These are phyloP conservation scores for Salvia rosmarinus DNA, from an alignment of 257 asterid genomes.

Conservation along the genomic window DNA sequence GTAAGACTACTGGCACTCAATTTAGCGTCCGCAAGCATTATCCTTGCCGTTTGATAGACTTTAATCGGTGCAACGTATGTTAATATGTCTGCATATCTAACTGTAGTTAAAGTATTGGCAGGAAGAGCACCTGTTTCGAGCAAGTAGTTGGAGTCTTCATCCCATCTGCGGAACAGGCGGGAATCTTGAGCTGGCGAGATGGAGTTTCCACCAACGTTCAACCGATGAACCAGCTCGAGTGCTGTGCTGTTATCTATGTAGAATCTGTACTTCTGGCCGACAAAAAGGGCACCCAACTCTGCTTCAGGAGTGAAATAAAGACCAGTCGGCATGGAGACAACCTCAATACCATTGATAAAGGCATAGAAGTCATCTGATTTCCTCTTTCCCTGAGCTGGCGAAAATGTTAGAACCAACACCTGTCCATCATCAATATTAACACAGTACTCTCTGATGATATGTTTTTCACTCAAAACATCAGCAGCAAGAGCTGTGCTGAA, in stretches of 20 bases:
- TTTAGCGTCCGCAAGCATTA: constrained; percentile 31
- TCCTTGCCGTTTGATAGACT: constrained; percentile 55
- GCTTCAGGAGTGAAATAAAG: constrained; percentile 53
- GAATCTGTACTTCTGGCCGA: constrained; percentile 51
- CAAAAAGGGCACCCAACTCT: constrained; percentile 44
- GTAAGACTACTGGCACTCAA: constrained; percentile 33
- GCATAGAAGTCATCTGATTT: constrained; percentile 45
- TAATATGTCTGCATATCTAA: constrained; percentile 25
- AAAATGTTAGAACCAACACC: constrained; percentile 38
- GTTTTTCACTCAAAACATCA: constrained; percentile 30
- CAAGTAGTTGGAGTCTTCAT: constrained; percentile 50
- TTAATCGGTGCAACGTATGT: constrained; percentile 45
- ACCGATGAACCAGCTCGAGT: constrained; percentile 61
- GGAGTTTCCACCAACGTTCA: constrained; percentile 60
- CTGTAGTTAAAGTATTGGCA: constrained; percentile 36
- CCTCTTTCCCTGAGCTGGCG: constrained; percentile 35
- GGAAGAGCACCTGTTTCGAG: constrained; percentile 39
- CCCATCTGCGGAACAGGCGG: constrained; percentile 60
- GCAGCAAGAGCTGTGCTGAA: constrained; percentile 36
- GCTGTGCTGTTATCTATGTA: constrained; percentile 65
- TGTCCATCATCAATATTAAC: constrained; percentile 34
- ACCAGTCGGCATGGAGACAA: constrained; percentile 57
- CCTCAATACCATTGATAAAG: constrained; percentile 51
- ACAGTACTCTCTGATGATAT: constrained; percentile 48
- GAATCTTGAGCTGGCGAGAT: constrained; percentile 61